A percentile compares a stretch with the other conserved stretches of the same genome.
Evolutionary conservation across 495 filamentous ascomycete genomes (phyloP).

Genomic region (Tuber microsphaerosporum): DNA sequence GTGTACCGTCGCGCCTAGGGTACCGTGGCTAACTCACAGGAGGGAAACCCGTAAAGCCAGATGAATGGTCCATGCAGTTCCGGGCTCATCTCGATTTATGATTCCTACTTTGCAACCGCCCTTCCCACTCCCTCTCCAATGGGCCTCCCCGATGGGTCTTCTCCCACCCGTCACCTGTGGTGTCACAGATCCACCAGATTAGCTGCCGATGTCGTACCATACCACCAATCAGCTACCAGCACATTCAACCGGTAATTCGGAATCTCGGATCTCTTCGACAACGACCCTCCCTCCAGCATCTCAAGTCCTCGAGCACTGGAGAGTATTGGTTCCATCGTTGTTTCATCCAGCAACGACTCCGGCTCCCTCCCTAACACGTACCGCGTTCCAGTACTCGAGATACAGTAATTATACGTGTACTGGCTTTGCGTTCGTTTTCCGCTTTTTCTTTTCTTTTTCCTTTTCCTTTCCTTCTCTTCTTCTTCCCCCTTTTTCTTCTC

Average conservation of each 20-base stretch:
- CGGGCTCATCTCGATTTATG: not conserved
- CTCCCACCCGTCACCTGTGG: not conserved
- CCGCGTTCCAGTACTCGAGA: not conserved
- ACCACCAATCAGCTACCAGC: not conserved
- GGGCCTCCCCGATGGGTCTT: too few species aligned
- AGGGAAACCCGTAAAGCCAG: not conserved
- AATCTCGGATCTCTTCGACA: not conserved
- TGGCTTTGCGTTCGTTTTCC: not conserved
- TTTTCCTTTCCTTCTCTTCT: not conserved
- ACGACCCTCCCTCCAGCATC: not conserved
- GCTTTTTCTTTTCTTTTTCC: not conserved
- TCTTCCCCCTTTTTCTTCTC: not conserved
- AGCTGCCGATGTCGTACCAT: not conserved
- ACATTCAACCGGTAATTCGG: not conserved
- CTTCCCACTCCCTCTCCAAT: not conserved
- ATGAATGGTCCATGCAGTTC: not conserved
- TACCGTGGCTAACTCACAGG: not conserved
- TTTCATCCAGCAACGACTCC: not conserved
- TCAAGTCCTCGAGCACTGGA: not conserved
- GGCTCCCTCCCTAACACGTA: not conserved
- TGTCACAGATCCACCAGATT: not conserved
- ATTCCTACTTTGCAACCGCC: not conserved
- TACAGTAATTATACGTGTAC: not conserved
- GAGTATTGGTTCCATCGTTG: not conserved
- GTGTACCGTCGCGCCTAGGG: not conserved